These are phyloP conservation scores for Colletotrichum coccodes DNA, from an alignment of 2,329 filamentous ascomycete species.

Conservation along the genomic window DNA sequence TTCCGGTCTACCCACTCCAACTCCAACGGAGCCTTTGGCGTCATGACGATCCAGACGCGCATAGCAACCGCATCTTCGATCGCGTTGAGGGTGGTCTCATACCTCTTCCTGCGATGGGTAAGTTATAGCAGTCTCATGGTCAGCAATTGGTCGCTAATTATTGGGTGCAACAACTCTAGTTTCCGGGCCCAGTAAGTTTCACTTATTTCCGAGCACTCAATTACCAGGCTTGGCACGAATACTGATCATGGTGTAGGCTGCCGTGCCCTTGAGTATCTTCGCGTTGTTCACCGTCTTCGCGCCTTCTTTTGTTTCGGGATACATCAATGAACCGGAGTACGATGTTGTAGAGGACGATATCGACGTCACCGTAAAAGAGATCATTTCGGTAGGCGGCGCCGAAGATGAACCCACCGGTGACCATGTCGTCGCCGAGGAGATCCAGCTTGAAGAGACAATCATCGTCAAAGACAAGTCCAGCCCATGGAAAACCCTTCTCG, in stretches of 20 bases:
- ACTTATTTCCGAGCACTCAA: background rate
- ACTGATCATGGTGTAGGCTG: conserved; percentile 32
- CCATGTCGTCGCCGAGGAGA: conserved; percentile 56
- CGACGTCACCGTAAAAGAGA: conserved; percentile 64
- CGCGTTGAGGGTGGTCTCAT: conserved; percentile 59
- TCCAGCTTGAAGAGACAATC: conserved; percentile 73
- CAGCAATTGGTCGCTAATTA: conserved; percentile 1
- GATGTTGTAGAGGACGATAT: conserved; percentile 70
- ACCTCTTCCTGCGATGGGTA: conserved; percentile 73
- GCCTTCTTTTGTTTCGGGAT: conserved; percentile 70
- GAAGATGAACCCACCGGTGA: conserved; percentile 45
- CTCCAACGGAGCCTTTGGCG: conserved; percentile 6
- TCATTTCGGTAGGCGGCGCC: conserved; percentile 44
- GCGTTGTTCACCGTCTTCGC: conserved; percentile 74
- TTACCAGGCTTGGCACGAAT: background rate
- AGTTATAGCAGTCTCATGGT: background rate
- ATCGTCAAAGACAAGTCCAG: conserved; percentile 66
- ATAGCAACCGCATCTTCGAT: conserved; percentile 57
- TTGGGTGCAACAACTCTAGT: conserved; percentile 27
- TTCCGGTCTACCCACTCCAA: conserved; percentile 34
- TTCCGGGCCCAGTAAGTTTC: conserved; percentile 42
- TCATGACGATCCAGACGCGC: conserved; percentile 44
- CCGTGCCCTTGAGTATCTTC: conserved; percentile 50
- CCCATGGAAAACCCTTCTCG: conserved; percentile 74
- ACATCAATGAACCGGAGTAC: conserved; percentile 65